Evolutionary conservation across 1,139 yeast genomes (phyloP).

Genomic region (Geotrichum reessii): DNA sequence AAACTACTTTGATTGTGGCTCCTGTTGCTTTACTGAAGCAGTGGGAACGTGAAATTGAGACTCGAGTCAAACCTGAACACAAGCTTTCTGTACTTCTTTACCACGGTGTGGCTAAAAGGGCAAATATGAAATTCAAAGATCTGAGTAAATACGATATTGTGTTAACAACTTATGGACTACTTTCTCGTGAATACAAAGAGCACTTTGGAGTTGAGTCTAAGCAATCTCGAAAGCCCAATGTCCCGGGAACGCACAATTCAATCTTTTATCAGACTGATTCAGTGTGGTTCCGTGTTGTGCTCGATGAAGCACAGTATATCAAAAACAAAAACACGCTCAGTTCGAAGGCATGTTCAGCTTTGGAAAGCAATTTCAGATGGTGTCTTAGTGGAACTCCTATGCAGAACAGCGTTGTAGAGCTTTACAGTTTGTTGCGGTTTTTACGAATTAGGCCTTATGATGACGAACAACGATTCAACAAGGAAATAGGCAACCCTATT

Average conservation of each 20-base stretch:
- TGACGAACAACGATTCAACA: conserved; percentile 49
- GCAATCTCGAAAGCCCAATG: conserved; percentile 24
- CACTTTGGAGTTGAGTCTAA: conserved; percentile 33
- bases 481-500: conserved; percentile 57
- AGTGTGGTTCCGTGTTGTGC: conserved; percentile 59
- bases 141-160: conserved; percentile 62
- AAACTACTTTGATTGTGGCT: conserved; percentile 70
- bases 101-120: conserved; percentile 47
- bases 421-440: conserved; percentile 71
- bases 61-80: conserved; percentile 50
- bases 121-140: conserved; percentile 41
- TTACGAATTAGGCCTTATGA: conserved; percentile 51
- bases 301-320: conserved; percentile 90
- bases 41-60: conserved; percentile 73
- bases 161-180: conserved; percentile 70
- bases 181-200: conserved; percentile 43
- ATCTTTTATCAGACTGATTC: conserved; percentile 52
- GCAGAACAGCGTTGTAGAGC: conserved; percentile 77
- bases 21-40: conserved; percentile 81
- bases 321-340: conserved; percentile 67
- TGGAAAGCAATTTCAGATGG: conserved; percentile 57
- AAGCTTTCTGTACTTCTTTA: conserved; percentile 50
- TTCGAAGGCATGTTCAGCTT: conserved; percentile 58
- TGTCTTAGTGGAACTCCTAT: conserved; percentile 94
- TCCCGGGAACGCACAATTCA: conserved; percentile 42